A percentile compares a stretch with the other conserved stretches of the same genome.
phyloP scores from a whole-genome alignment of 129 eudicot species.

The Flaveria bidentis region DNA sequence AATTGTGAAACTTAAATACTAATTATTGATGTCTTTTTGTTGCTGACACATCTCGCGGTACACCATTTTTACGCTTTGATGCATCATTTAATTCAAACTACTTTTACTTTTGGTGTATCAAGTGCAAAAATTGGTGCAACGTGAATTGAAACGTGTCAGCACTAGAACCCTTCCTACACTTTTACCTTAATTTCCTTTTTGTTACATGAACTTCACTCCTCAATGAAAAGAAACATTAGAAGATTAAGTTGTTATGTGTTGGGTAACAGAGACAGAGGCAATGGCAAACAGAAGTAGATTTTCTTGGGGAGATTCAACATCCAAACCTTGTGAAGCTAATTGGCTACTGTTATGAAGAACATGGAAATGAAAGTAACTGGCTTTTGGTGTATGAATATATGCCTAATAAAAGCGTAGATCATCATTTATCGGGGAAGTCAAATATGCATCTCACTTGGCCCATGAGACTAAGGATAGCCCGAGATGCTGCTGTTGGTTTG shows the following conservation, averaged over 20 bases:
- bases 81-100: neutral
- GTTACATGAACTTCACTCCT: neutral
- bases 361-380: slow-evolving; percentile 71
- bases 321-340: slow-evolving; percentile 71
- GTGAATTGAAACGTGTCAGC: neutral
- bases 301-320: slow-evolving; percentile 77
- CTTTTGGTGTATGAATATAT: slow-evolving; percentile 78
- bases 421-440: slow-evolving; percentile 56
- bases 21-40: neutral
- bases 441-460: slow-evolving; percentile 57
- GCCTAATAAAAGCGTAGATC: slow-evolving; percentile 83
- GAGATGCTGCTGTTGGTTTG: slow-evolving; percentile 82
- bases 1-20: neutral
- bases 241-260: slow-evolving; percentile 5
- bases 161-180: neutral
- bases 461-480: slow-evolving; percentile 74
- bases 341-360: slow-evolving; percentile 87
- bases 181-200: neutral
- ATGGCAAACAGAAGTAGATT: slow-evolving; percentile 88
- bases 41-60: neutral
- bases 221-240: neutral
- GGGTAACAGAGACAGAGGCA: slow-evolving; percentile 68
- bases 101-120: no score
- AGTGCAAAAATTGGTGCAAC: no score
- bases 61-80: neutral